phyloP scores from a whole-genome alignment of 371 early-diverging fungal species.

The Dentiscutata heterogama region DNA sequence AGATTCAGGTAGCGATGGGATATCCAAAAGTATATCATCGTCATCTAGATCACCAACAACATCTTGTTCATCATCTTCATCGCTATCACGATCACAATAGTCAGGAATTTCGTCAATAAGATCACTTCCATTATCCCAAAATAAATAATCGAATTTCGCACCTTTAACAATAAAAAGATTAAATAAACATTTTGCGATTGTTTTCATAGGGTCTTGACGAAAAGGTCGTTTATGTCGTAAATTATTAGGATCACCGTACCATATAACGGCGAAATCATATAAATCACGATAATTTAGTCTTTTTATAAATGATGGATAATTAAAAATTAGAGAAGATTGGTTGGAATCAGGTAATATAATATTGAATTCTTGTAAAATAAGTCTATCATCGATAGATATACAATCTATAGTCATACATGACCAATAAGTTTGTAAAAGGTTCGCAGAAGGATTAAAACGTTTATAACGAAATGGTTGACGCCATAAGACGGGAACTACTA shows the following conservation, averaged over 20 bases:
- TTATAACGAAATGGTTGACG: conserved; percentile 31
- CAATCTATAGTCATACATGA: not conserved
- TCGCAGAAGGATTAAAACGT: conserved; percentile 8
- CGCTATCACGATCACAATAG: not conserved
- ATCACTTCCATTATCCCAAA: conserved; percentile 8
- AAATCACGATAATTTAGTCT: conserved; percentile 22
- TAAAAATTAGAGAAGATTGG: not conserved
- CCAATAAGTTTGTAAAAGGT: conserved; percentile 12
- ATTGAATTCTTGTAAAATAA: not conserved
- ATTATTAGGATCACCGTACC: not conserved
- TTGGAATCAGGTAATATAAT: not conserved
- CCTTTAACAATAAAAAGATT: conserved; percentile 9
- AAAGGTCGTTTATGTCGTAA: not conserved
- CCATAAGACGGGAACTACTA: conserved; percentile 6
- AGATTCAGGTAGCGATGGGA: too few relatives aligned
- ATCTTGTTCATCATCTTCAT: not conserved
- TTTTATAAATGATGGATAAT: conserved; percentile 25
- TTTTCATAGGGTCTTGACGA: conserved; percentile 13
- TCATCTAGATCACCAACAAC: not conserved
- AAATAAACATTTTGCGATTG: conserved; percentile 20
- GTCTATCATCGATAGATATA: not conserved
- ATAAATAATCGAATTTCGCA: conserved; percentile 12
- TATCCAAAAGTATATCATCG: not conserved
- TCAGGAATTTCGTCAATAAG: not conserved
- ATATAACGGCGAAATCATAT: conserved; percentile 8